Conservation (phyloP, 2,329 filamentous ascomycete genomes). For the Hirsutella thompsonii region DNA sequence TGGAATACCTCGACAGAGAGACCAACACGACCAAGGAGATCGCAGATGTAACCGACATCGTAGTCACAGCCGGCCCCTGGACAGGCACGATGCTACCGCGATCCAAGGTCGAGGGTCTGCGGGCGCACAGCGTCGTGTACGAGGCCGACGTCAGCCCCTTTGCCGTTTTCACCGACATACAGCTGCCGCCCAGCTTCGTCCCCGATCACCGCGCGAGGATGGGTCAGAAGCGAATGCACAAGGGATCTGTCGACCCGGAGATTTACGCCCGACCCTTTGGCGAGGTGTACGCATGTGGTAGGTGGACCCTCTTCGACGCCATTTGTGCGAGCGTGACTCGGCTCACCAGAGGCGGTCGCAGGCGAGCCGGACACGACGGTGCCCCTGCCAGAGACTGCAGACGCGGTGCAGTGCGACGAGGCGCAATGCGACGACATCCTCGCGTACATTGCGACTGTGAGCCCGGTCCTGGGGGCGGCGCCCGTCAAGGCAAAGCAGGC, state of each 20-base stretch:
- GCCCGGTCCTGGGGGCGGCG: constrained; percentile 52
- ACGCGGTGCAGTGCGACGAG: constrained; percentile 64
- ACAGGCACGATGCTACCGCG: constrained; percentile 44
- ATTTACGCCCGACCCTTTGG: constrained; percentile 84
- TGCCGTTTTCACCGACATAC: constrained; percentile 78
- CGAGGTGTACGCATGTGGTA: constrained; percentile 87
- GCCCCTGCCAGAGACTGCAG: constrained; percentile 63
- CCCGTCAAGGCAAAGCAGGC: constrained; percentile 68
- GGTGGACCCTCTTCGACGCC: too few relatives aligned
- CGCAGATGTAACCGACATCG: constrained; percentile 35
- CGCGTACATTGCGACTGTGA: constrained; percentile 58
- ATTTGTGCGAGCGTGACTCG: too few relatives aligned
- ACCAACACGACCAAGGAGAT: constrained; percentile 23
- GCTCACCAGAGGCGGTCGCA: too few relatives aligned
- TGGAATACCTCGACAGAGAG: constrained; percentile 45
- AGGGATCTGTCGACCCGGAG: constrained; percentile 66
- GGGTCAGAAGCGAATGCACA: constrained; percentile 39
- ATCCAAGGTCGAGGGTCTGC: constrained; percentile 42
- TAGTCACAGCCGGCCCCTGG: constrained; percentile 50
- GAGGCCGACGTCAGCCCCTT: constrained; percentile 55
- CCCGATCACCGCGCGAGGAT: constrained; percentile 32
- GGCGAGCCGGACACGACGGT: constrained; percentile 66
- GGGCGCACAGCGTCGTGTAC: constrained; percentile 55
- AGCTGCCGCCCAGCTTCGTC: constrained; percentile 52
- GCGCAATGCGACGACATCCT: constrained; percentile 73